phyloP scores from a whole-genome alignment of 1,284 basidiomycete genomes.

The Singerocomus rubriflavus region DNA sequence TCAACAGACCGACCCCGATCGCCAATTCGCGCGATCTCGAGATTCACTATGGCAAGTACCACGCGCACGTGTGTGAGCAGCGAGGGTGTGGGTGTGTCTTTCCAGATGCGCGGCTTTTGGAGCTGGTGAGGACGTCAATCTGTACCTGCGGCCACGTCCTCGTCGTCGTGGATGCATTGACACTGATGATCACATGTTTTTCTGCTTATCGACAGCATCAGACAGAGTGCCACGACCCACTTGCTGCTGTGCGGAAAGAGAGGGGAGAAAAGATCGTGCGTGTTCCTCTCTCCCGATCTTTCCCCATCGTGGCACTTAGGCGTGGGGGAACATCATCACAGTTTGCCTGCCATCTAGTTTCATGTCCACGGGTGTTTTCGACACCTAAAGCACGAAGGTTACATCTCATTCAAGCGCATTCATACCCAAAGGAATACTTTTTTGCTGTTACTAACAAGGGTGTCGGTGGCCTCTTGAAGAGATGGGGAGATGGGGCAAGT shows the following conservation, averaged over 20 bases:
- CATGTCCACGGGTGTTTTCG: slow-evolving; percentile 64
- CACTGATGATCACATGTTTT: background rate
- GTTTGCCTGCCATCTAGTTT: slow-evolving; percentile 78
- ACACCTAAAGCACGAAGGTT: slow-evolving; percentile 77
- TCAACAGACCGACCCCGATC: slow-evolving; percentile 52
- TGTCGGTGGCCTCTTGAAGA: slow-evolving; percentile 68
- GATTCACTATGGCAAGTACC: slow-evolving; percentile 77
- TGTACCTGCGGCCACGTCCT: background rate
- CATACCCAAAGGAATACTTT: slow-evolving; percentile 84
- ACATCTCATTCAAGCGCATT: slow-evolving; percentile 80
- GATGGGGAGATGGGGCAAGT: slow-evolving; percentile 78
- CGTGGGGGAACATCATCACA: slow-evolving; percentile 29
- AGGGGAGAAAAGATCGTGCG: slow-evolving; percentile 87
- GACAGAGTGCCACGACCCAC: slow-evolving; percentile 83
- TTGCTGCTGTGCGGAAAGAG: slow-evolving; percentile 69
- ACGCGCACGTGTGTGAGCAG: slow-evolving; percentile 78
- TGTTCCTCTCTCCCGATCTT: slow-evolving; percentile 19
- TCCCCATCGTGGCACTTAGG: slow-evolving; percentile 1
- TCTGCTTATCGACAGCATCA: slow-evolving; percentile 57
- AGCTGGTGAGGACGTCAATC: slow-evolving; percentile 56
- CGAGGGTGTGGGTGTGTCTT: slow-evolving; percentile 77
- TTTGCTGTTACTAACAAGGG: slow-evolving; percentile 88
- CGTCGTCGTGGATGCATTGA: background rate
- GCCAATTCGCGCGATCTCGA: slow-evolving; percentile 66
- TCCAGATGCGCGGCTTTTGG: slow-evolving; percentile 73